Evolutionary conservation across 345 rosid species (phyloP).

Genomic region (Brassica cretica): DNA sequence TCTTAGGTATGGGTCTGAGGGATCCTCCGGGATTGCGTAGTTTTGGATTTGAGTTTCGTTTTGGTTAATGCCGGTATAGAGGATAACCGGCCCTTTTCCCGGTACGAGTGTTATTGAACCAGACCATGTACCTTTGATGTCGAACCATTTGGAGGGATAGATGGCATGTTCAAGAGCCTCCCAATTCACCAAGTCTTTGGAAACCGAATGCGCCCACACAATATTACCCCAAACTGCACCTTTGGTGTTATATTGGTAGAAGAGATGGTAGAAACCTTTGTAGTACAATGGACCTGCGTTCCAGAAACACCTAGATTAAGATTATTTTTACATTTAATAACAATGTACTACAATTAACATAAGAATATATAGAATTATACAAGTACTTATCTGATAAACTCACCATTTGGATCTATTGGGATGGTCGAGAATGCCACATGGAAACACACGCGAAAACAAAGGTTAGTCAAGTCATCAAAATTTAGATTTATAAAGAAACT

Average conservation of each 20-base stretch:
- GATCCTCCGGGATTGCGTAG: slow-evolving; percentile 69
- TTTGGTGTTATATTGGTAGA: slow-evolving; percentile 84
- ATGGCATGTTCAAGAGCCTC: neutral
- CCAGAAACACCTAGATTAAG: neutral
- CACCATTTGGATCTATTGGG: slow-evolving; percentile 50
- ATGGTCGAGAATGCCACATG: slow-evolving; percentile 8
- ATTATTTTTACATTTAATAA: neutral
- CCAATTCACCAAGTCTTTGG: neutral
- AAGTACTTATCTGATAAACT: neutral
- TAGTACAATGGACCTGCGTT: slow-evolving; percentile 67
- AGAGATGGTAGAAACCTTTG: slow-evolving; percentile 78
- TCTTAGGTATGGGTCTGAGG: slow-evolving; percentile 72
- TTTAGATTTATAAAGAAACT: neutral
- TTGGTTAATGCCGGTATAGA: slow-evolving; percentile 27
- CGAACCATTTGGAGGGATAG: slow-evolving; percentile 1
- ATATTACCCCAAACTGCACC: neutral
- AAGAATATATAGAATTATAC: neutral
- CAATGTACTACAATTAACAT: neutral
- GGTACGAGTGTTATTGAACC: slow-evolving; percentile 1
- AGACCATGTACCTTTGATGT: neutral
- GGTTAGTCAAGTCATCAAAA: neutral
- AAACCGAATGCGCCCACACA: neutral
- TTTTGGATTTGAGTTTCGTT: slow-evolving; percentile 58
- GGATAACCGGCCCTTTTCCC: neutral
- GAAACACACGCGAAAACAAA: neutral